A percentile compares a stretch with the other conserved stretches of the same genome.
These are phyloP conservation scores for Orbilia brochopaga DNA, from an alignment of 2,329 filamentous ascomycete genomes.

Conservation along the genomic window DNA sequence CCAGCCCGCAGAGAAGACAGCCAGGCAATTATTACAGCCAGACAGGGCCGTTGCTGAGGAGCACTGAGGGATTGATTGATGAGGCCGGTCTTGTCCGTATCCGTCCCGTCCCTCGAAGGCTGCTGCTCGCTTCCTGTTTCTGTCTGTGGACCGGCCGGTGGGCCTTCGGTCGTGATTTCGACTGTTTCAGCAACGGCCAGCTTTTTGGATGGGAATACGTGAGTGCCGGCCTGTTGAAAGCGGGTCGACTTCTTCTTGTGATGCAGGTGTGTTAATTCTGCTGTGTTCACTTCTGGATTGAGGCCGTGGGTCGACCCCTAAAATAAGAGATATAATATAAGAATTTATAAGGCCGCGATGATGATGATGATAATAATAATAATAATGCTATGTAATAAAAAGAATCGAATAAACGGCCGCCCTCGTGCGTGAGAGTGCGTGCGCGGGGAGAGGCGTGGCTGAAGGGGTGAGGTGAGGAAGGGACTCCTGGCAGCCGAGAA, in stretches of 20 bases:
- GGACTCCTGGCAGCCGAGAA: background rate
- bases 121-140: slow-evolving; percentile 45
- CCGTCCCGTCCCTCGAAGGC: slow-evolving; percentile 41
- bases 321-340: background rate
- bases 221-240: too few species aligned
- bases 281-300: background rate
- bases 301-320: background rate
- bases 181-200: too few species aligned
- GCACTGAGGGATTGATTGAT: too few species aligned
- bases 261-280: too few species aligned
- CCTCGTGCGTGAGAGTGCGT: background rate
- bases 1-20: background rate
- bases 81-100: slow-evolving; percentile 37
- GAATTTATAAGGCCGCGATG: background rate
- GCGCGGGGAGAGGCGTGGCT: background rate
- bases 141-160: slow-evolving; percentile 37
- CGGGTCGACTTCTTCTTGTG: too few species aligned
- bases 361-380: background rate
- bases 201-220: too few species aligned
- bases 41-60: slow-evolving; percentile 29
- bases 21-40: background rate
- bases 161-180: background rate
- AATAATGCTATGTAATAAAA: background rate
- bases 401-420: background rate
- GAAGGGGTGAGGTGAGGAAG: background rate